Conservation (phyloP, 2,329 filamentous ascomycete genomes). For the Aspergillus fijiensis region DNA sequence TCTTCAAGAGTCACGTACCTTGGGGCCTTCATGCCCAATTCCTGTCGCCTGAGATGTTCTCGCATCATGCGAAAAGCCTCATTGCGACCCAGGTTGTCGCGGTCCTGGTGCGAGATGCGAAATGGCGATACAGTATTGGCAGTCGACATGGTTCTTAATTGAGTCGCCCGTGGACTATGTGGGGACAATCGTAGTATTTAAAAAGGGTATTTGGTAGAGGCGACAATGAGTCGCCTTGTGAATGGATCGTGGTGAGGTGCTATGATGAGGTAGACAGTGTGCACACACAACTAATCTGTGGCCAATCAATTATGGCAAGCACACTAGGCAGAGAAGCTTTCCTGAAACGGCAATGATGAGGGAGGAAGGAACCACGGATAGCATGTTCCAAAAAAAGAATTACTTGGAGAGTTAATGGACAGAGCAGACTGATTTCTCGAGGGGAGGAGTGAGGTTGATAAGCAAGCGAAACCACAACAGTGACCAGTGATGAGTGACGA, state of each 20-base stretch:
- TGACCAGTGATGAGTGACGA: background rate
- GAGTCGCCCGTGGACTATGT: background rate
- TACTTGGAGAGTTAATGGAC: background rate
- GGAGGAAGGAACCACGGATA: slow-evolving; percentile 19
- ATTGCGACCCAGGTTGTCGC: slow-evolving; percentile 34
- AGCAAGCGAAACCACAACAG: background rate
- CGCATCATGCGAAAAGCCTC: slow-evolving; percentile 36
- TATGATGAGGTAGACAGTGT: background rate
- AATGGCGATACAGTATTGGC: slow-evolving; percentile 25
- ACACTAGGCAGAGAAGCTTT: slow-evolving; percentile 12
- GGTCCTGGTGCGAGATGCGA: slow-evolving; percentile 33
- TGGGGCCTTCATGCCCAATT: slow-evolving; percentile 35
- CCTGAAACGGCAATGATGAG: slow-evolving; percentile 10
- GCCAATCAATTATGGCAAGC: slow-evolving; percentile 15
- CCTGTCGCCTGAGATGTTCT: slow-evolving; percentile 36
- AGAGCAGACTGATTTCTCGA: background rate
- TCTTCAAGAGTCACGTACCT: slow-evolving; percentile 22
- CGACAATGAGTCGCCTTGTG: background rate
- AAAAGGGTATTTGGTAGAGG: background rate
- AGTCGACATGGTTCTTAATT: slow-evolving; percentile 17
- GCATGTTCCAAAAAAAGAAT: slow-evolving; percentile 21
- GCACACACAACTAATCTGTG: slow-evolving; percentile 7
- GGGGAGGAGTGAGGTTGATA: background rate
- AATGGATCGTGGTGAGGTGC: slow-evolving; percentile 15
- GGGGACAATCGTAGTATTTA: background rate